A percentile compares a stretch with the other conserved stretches of the same genome.
phyloP scores from a whole-genome alignment of 805 yeast genomes.

The Nakazawaea anatomiae region DNA sequence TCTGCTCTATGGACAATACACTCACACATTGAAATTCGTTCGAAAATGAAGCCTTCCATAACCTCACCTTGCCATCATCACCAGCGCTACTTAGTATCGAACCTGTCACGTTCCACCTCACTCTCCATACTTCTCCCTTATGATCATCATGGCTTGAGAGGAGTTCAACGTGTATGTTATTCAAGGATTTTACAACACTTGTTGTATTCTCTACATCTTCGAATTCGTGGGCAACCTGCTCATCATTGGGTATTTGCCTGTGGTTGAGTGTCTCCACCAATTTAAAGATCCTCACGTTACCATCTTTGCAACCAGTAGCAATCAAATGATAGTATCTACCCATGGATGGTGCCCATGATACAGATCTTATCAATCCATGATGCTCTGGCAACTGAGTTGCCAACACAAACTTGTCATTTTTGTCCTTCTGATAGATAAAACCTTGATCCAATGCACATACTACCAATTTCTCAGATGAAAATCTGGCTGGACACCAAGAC shows the following conservation, averaged over 20 bases:
- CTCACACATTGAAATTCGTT: constrained; percentile 91
- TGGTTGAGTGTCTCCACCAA: constrained; percentile 36
- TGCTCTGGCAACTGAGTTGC: constrained; percentile 77
- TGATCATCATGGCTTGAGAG: constrained; percentile 71
- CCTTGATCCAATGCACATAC: constrained; percentile 88
- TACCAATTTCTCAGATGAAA: constrained; percentile 72
- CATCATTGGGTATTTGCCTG: constrained; percentile 3
- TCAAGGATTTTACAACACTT: constrained; percentile 15
- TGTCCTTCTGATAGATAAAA: constrained; percentile 53
- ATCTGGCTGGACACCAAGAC: constrained; percentile 88
- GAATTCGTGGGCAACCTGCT: constrained; percentile 7
- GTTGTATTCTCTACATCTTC: constrained; percentile 13
- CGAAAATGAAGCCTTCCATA: constrained; percentile 86
- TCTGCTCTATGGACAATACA: constrained; percentile 58
- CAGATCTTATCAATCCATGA: constrained; percentile 77
- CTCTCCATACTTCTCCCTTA: constrained; percentile 91
- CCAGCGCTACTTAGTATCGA: constrained; percentile 91
- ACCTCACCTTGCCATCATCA: constrained; percentile 85
- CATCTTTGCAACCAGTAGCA: constrained; percentile 97
- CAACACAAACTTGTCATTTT: constrained; percentile 44
- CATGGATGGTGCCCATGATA: constrained; percentile 96
- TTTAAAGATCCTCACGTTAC: constrained; percentile 80
- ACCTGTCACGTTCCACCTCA: constrained; percentile 92
- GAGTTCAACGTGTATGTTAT: constrained; percentile 42
- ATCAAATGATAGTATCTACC: constrained; percentile 83